These are phyloP conservation scores for Phytophthora parvispora DNA, from an alignment of 352 stramenopile species.

Conservation along the genomic window DNA sequence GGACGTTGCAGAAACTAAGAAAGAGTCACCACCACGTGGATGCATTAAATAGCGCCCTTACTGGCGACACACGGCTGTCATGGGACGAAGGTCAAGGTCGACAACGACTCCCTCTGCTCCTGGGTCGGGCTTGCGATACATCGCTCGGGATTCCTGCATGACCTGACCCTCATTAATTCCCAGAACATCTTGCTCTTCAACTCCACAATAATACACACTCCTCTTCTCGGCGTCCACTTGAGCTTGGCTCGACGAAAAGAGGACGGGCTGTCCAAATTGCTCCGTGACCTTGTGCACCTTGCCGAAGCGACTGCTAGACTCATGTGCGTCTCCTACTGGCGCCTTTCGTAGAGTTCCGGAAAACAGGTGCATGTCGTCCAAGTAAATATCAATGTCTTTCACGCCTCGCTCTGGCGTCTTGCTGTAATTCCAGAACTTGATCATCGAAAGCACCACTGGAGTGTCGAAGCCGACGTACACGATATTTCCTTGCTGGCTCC, in stretches of 20 bases:
- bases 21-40: too few species aligned
- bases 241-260: conserved; percentile 80
- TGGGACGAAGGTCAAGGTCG: conserved; percentile 71
- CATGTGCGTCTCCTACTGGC: conserved; percentile 29
- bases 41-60: conserved; percentile 20
- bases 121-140: conserved; percentile 84
- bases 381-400: conserved; percentile 85
- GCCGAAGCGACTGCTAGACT: conserved; percentile 31
- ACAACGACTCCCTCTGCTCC: conserved; percentile 80
- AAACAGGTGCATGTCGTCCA: conserved; percentile 90
- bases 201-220: conserved; percentile 74
- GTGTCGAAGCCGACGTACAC: conserved; percentile 81
- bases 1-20: too few species aligned
- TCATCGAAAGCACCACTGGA: conserved; percentile 78
- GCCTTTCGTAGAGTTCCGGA: conserved; percentile 70
- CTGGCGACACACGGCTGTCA: conserved; percentile 74
- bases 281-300: conserved; percentile 61
- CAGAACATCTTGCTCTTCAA: conserved; percentile 89
- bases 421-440: conserved; percentile 93
- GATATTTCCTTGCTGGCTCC: conserved; percentile 62
- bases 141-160: conserved; percentile 82
- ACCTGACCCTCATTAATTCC: conserved; percentile 93
- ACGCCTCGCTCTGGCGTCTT: conserved; percentile 89
- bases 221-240: conserved; percentile 79
- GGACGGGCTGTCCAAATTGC: conserved; percentile 83